Evolutionary conservation across 257 asterid genomes (phyloP), one percentile per base, ranked within the genome.

Genomic region (Solanum clarkiae): DNA sequence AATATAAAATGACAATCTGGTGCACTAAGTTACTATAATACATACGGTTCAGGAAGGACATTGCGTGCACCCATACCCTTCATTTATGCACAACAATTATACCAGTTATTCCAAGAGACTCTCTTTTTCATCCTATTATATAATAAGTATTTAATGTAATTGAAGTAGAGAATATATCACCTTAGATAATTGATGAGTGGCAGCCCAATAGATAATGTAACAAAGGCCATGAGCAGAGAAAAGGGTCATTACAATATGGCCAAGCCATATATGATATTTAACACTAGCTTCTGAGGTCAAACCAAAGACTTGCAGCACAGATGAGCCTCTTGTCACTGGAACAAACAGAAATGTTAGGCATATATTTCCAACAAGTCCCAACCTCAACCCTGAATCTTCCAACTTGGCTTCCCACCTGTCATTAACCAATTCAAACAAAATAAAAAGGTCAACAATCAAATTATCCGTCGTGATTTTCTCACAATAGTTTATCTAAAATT

Each of bases 181-280:
- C 94, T 88, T 85, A 12, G 91, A 90, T 22, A 90, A 17, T 60
- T 89, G 84, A 85, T 91, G 92, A 3, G 94, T 91, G 14, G 55
- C 12, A 54, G 90, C 92, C 98, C 97, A 96, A 80, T 51, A 86
- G 79, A 85, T 63, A 66, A 94, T 59, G 88, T 89, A 94, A 44
- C 90, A 77, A 79, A 94, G 75, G 9, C 98, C 95, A 88, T 96
- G 98, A 80, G 94, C 93, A 2, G 97, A 89, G 84, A 96, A 96
- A 77, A 96, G 69, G 7, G 88, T 54, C 95, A 95, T 91, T 42
- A 84, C 91, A 12, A 94, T 89, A 70, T 95, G 97, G 2, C 98
- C 99, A 26, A 96, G 81, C 99, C 99, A 95, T 80, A 94, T 94
- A 81, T 96, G 99, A 74, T 94, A 95, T 85, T 95, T 96, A 47